Conservation (phyloP, 169 alveolate species). For the Sarcocystis neurona region DNA sequence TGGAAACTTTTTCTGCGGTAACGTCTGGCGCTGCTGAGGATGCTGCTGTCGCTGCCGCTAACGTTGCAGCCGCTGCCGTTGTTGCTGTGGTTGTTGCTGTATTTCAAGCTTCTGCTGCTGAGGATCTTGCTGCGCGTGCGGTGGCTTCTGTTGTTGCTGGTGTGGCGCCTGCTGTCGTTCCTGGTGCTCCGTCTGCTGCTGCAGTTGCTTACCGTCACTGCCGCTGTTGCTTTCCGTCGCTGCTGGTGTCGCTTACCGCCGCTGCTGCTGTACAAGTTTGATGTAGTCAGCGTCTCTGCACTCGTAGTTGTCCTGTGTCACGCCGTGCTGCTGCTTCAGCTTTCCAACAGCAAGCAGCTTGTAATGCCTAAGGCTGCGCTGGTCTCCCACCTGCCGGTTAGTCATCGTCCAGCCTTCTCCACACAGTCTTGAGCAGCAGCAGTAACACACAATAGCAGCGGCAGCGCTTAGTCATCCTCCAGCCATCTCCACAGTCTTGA, state of each 20-base stretch:
- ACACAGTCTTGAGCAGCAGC: no score
- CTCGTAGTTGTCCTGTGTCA: no score
- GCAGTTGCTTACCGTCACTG: conserved; percentile 28
- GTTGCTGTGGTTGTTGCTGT: conserved; percentile 32
- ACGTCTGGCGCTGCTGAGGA: background rate
- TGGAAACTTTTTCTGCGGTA: no score
- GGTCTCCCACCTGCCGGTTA: conserved; percentile 17
- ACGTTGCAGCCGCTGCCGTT: conserved; percentile 9
- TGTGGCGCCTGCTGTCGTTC: background rate
- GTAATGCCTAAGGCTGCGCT: background rate
- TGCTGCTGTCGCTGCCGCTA: conserved; percentile 37
- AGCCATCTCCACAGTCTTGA: no score
- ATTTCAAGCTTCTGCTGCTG: background rate
- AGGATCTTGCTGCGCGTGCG: background rate
- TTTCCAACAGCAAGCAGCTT: no score
- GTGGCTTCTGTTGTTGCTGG: background rate
- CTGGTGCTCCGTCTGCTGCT: conserved; percentile 30
- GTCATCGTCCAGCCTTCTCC: no score
- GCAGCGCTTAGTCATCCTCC: no score
- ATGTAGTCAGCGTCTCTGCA: no score
- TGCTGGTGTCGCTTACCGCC: no score
- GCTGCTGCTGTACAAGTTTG: no score
- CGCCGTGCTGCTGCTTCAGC: no score
- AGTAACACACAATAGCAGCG: no score
- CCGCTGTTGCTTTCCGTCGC: conserved; percentile 15